Evolutionary conservation across 345 rosid genomes (phyloP).

Genomic region (Sisymbrium irio): DNA sequence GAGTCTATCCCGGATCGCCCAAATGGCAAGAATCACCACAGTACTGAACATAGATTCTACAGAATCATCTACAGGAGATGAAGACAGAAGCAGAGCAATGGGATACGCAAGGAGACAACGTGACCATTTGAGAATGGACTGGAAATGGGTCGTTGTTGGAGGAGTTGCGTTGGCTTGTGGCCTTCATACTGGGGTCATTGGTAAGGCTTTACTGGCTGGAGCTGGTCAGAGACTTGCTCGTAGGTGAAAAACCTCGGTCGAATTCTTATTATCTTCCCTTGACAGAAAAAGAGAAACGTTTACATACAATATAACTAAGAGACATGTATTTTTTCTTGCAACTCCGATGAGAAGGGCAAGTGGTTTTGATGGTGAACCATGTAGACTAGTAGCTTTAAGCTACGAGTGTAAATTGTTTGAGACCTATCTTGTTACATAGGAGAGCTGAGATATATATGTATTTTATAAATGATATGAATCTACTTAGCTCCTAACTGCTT

Average conservation of each 20-base stretch:
- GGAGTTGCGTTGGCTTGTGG: conserved; percentile 84
- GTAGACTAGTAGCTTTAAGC: conserved; percentile 19
- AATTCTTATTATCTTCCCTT: conserved; percentile 24
- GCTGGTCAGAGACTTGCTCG: conserved; percentile 81
- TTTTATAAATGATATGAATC: not conserved
- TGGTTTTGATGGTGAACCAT: conserved; percentile 26
- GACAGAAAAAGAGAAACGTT: conserved; percentile 10
- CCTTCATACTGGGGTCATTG: conserved; percentile 63
- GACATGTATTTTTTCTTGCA: conserved; percentile 17
- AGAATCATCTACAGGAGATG: conserved; percentile 23
- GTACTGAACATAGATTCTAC: conserved; percentile 41
- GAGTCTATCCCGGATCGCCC: conserved; percentile 61
- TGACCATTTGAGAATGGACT: conserved; percentile 60
- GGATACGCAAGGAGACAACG: conserved; percentile 34
- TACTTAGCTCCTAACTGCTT: conserved; percentile 17
- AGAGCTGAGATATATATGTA: conserved; percentile 1
- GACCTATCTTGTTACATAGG: conserved; percentile 2
- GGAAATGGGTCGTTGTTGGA: conserved; percentile 88
- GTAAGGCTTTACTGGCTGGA: conserved; percentile 73
- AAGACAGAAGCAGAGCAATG: conserved; percentile 25
- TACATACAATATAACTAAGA: conserved; percentile 4
- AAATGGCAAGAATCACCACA: conserved; percentile 83
- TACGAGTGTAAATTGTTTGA: conserved; percentile 10
- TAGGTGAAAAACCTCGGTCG: conserved; percentile 44
- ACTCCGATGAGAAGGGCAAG: conserved; percentile 14